phyloP scores from a whole-genome alignment of 2,329 filamentous ascomycete genomes.

The Diaporthe vexans region DNA sequence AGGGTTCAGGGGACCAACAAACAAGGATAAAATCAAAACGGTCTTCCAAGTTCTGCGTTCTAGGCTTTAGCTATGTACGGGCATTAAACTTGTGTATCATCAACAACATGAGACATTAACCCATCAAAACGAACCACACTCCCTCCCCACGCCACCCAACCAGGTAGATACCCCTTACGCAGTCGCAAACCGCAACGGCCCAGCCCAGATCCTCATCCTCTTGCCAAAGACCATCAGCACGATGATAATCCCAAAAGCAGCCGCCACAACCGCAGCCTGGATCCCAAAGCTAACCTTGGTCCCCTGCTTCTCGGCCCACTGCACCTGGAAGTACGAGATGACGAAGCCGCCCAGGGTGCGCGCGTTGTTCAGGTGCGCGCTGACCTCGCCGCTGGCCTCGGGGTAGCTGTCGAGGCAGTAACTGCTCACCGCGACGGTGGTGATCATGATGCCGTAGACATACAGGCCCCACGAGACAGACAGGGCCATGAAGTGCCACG shows the following conservation, averaged over 20 bases:
- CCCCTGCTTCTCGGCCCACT: conserved; percentile 61
- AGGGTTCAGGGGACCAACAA: too few relatives aligned
- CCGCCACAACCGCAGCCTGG: conserved; percentile 57
- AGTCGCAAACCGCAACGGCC: conserved; percentile 51
- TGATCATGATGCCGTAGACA: conserved; percentile 68
- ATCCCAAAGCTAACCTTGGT: conserved; percentile 61
- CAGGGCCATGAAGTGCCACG: conserved; percentile 66
- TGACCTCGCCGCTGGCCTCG: conserved; percentile 67
- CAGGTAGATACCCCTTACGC: conserved; percentile 31
- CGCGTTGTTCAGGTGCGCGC: conserved; percentile 65
- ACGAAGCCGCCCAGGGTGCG: conserved; percentile 65
- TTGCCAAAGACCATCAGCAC: conserved; percentile 49
- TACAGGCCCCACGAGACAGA: conserved; percentile 67
- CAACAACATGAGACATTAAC: too few relatives aligned
- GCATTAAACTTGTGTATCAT: too few relatives aligned
- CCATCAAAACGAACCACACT: too few relatives aligned
- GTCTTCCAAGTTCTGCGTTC: too few relatives aligned
- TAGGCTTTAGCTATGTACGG: too few relatives aligned
- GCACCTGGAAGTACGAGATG: conserved; percentile 65
- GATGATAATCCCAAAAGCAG: conserved; percentile 47
- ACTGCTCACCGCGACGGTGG: conserved; percentile 64
- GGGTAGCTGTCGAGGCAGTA: conserved; percentile 70
- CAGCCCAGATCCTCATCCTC: conserved; percentile 50
- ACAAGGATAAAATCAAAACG: too few relatives aligned
- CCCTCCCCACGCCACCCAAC: too few relatives aligned